Evolutionary conservation across 1,139 yeast species (phyloP).

Genomic region (Geotrichum citri-aurantii): DNA sequence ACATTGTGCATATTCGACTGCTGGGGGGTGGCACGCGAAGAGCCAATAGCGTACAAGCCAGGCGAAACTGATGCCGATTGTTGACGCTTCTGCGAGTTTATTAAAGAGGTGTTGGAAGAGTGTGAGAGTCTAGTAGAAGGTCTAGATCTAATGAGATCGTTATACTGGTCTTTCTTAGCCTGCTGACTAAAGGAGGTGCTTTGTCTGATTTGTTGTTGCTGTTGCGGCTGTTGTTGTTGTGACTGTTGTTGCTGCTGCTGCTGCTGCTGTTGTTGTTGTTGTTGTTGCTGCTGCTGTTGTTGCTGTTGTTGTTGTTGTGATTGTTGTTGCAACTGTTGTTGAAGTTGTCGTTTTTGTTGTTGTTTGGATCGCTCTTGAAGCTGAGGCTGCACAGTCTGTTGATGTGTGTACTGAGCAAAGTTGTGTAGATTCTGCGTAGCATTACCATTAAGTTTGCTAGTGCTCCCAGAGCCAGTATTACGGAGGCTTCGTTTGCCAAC

Average conservation of each 20-base stretch:
- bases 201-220: conserved; percentile 9
- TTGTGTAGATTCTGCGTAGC: background rate
- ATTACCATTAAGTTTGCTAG: background rate
- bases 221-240: conserved; percentile 10
- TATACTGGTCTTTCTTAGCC: background rate
- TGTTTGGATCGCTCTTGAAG: conserved; percentile 17
- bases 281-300: conserved; percentile 19
- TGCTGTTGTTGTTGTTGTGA: conserved; percentile 21
- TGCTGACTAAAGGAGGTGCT: background rate
- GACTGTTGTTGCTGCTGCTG: conserved; percentile 13
- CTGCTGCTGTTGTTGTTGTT: conserved; percentile 22
- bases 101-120: conserved; percentile 1
- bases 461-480: background rate
- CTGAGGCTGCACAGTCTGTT: conserved; percentile 11
- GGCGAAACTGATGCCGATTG: conserved; percentile 9
- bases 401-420: conserved; percentile 6
- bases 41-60: conserved; percentile 10
- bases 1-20: background rate
- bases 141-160: conserved; percentile 1
- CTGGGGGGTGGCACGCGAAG: background rate
- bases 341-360: conserved; percentile 10
- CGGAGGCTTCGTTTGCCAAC: background rate
- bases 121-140: conserved; percentile 5
- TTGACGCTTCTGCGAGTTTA: conserved; percentile 5
- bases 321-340: conserved; percentile 12